Evolutionary conservation across 2,329 filamentous ascomycete species (phyloP), one percentile per base, ranked within the genome.

Genomic region (Calonectria ilicicola): DNA sequence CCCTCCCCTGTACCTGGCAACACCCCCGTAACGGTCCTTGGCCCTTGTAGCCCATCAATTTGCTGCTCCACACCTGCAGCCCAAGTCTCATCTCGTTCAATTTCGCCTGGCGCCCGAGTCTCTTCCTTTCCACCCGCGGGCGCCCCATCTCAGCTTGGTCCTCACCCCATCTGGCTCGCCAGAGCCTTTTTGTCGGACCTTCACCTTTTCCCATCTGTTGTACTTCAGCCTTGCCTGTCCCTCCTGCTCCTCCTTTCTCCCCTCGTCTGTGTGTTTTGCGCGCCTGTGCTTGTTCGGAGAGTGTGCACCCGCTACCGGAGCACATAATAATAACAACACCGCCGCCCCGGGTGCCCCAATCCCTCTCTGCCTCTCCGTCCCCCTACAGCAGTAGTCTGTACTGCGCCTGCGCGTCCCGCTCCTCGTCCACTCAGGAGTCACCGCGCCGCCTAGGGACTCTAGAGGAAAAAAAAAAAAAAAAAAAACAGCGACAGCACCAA

Each of bases 51-150:
- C 32, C 68, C 44, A 47, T 70, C 60, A 69, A 66, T 72, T 67
- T 49, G 47, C 69, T 75, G 76, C 67, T 74, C 76, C 76, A 75
- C 77, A 72, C 71, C 73, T 77, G 72, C 75, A 79, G 74, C 78
- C 76, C 74, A 77, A 78, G 77, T 76, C 78, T 79, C 78, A 79
- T 79, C 75, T 77, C 72, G 76, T 77, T 75, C 79, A 81, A 80
- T 81, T 78, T 81, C 75, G 75, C 76, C 78, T 80, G 76, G 76
- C 76, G 78, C 77, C 78, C 74, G 76, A 78, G 77, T 74, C 77
- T 74, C 69, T 79, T 60, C 67, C 67, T 72, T 71, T 74, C 67
- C 70, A 67, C 64, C 69, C 71, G 74, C 76, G 67, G 65, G 67
- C 76, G 76, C 74, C 74, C 77, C 77, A 76, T 79, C 76, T 79